Percentiles rank a stretch among this genome's conserved stretches.
phyloP scores from a whole-genome alignment of 1,284 basidiomycete species.

The Naganishia sp. region DNA sequence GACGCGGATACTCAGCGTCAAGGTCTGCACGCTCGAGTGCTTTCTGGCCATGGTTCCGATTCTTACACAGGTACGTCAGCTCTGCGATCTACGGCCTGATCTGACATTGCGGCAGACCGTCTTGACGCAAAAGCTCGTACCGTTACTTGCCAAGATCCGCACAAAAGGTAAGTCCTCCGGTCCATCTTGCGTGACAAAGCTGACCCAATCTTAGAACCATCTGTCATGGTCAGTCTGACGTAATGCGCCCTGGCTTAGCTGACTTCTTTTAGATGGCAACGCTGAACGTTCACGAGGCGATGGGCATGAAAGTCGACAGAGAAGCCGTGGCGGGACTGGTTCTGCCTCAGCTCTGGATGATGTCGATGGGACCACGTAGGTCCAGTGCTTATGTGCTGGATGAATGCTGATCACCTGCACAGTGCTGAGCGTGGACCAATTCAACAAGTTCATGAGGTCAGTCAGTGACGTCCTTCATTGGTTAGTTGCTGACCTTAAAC shows the following conservation, averaged over 20 bases:
- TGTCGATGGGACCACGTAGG: conserved; percentile 93
- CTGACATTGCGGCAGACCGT: conserved; percentile 59
- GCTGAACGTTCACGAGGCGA: conserved; percentile 89
- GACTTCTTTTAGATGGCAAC: conserved; percentile 71
- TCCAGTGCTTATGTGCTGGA: conserved; percentile 34
- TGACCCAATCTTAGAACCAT: conserved; percentile 62
- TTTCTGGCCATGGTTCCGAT: conserved; percentile 91
- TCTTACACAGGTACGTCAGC: conserved; percentile 73
- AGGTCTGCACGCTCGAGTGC: conserved; percentile 83
- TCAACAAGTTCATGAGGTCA: conserved; percentile 81
- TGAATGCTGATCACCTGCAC: conserved; percentile 20
- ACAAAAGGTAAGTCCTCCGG: conserved; percentile 63
- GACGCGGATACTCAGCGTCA: conserved; percentile 80
- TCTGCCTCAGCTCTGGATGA: conserved; percentile 89
- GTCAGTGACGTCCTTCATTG: conserved; percentile 42
- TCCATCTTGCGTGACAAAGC: not conserved
- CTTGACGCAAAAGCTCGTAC: conserved; percentile 91
- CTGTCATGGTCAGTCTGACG: conserved; percentile 68
- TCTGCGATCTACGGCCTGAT: conserved; percentile 31
- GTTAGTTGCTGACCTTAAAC: not conserved
- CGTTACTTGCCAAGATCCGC: conserved; percentile 87
- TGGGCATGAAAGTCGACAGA: conserved; percentile 91
- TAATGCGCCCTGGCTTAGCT: not conserved
- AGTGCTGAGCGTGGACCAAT: conserved; percentile 89
- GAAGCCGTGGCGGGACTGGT: conserved; percentile 93